Conservation (phyloP, 768 basidiomycete species). For the Termitomyces sp. region DNA sequence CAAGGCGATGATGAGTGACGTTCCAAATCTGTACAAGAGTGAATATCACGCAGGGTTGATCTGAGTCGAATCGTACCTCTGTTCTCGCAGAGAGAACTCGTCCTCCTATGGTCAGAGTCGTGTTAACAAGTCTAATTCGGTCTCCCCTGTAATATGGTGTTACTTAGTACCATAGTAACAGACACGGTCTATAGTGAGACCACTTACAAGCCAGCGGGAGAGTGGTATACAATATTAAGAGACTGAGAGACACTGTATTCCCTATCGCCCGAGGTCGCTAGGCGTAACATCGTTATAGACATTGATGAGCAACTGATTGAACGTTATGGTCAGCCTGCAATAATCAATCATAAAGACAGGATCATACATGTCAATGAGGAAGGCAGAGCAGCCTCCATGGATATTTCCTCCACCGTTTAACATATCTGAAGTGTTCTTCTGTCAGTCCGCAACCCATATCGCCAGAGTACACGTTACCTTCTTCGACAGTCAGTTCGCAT, state of each 20-base stretch:
- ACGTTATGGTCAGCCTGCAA: not conserved
- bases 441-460: not conserved
- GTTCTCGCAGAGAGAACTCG: slow-evolving; percentile 44
- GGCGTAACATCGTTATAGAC: slow-evolving; percentile 34
- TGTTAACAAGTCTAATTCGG: slow-evolving; percentile 46
- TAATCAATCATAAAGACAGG: not conserved
- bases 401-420: slow-evolving; percentile 42
- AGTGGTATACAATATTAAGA: slow-evolving; percentile 50
- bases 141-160: slow-evolving; percentile 34
- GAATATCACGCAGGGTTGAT: not conserved
- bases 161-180: not conserved
- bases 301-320: slow-evolving; percentile 45
- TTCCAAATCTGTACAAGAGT: slow-evolving; percentile 49
- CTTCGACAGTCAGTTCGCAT: slow-evolving; percentile 35
- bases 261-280: slow-evolving; percentile 20
- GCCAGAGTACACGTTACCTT: slow-evolving; percentile 27
- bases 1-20: slow-evolving; percentile 43
- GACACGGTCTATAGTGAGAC: not conserved
- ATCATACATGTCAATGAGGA: slow-evolving; percentile 49
- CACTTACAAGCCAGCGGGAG: slow-evolving; percentile 31
- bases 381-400: slow-evolving; percentile 55
- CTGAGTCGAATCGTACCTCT: slow-evolving; percentile 33
- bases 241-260: slow-evolving; percentile 44
- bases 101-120: slow-evolving; percentile 45
- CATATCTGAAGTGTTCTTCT: slow-evolving; percentile 39